These are phyloP conservation scores for Tolypocladium endophyticum DNA, from an alignment of 2,329 filamentous ascomycete species.

Conservation along the genomic window DNA sequence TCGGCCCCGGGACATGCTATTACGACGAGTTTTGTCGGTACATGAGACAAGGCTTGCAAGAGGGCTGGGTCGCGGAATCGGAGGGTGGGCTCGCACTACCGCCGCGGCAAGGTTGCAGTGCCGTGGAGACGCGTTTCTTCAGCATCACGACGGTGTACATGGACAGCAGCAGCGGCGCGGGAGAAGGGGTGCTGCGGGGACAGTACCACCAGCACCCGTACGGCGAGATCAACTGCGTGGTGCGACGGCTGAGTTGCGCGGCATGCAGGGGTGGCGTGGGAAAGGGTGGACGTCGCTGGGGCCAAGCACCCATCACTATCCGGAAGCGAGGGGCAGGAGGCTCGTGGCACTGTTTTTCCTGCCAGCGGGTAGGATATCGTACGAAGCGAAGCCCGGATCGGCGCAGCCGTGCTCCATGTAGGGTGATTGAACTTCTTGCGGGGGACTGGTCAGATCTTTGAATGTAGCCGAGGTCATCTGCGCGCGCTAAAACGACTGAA, in stretches of 20 bases:
- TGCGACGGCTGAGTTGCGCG: conserved; percentile 39
- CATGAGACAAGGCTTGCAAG: conserved; percentile 26
- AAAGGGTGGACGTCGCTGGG: conserved; percentile 45
- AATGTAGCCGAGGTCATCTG: too few species aligned
- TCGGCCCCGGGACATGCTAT: conserved; percentile 29
- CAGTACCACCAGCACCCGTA: conserved; percentile 45
- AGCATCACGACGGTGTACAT: conserved; percentile 49
- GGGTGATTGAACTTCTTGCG: not conserved
- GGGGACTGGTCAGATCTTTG: not conserved
- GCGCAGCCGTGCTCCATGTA: conserved; percentile 22
- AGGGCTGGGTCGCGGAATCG: conserved; percentile 33
- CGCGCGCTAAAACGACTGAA: too few species aligned
- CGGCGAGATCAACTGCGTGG: conserved; percentile 44
- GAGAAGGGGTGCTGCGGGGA: conserved; percentile 15
- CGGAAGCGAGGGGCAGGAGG: conserved; percentile 36
- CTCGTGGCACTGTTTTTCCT: conserved; percentile 44
- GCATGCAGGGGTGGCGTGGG: conserved; percentile 45
- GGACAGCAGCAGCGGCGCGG: conserved; percentile 20
- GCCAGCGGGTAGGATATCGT: conserved; percentile 42
- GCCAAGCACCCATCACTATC: conserved; percentile 46
- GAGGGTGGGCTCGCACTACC: conserved; percentile 34
- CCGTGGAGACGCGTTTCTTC: conserved; percentile 39
- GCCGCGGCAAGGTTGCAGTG: conserved; percentile 32
- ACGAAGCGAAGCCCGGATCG: conserved; percentile 31
- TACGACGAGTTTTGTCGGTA: conserved; percentile 30